Percentiles rank a stretch among this genome's conserved stretches.
These are phyloP conservation scores for Lepidium campestre DNA, from an alignment of 441 rosid genomes.

Conservation along the genomic window DNA sequence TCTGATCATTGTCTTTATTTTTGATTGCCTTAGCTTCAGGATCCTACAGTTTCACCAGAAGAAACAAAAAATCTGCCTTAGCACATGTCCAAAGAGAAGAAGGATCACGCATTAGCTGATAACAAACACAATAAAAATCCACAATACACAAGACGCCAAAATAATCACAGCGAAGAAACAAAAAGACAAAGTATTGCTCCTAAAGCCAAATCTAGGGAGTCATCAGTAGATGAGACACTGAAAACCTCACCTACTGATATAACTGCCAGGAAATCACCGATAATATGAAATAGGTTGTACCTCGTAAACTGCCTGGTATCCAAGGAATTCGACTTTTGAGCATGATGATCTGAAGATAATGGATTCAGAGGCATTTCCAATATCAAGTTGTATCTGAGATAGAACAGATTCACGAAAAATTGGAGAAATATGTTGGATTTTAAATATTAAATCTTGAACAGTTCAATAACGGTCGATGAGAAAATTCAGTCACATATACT, in stretches of 20 bases:
- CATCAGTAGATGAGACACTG: neutral
- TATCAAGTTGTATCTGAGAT: constrained; percentile 72
- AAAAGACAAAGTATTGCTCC: neutral
- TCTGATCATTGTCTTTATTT: constrained; percentile 42
- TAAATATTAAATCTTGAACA: neutral
- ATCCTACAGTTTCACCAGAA: constrained; percentile 47
- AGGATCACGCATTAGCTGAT: neutral
- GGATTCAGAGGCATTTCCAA: constrained; percentile 51
- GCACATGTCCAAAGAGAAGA: constrained; percentile 7
- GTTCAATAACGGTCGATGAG: neutral
- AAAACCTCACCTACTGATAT: neutral
- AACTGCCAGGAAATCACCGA: neutral
- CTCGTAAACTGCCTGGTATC: constrained; percentile 82
- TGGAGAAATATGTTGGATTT: neutral
- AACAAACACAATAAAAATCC: neutral
- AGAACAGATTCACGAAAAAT: neutral
- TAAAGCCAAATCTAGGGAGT: constrained; percentile 4
- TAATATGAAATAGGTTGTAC: constrained; percentile 33
- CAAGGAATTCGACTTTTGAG: constrained; percentile 67
- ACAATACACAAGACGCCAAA: neutral
- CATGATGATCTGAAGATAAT: constrained; percentile 68
- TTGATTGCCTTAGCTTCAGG: constrained; percentile 47
- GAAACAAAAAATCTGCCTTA: constrained; percentile 1
- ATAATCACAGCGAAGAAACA: neutral
- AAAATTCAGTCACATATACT: neutral